phyloP scores from a whole-genome alignment of 129 eudicot species.

The Ambrosia artemisiifolia region DNA sequence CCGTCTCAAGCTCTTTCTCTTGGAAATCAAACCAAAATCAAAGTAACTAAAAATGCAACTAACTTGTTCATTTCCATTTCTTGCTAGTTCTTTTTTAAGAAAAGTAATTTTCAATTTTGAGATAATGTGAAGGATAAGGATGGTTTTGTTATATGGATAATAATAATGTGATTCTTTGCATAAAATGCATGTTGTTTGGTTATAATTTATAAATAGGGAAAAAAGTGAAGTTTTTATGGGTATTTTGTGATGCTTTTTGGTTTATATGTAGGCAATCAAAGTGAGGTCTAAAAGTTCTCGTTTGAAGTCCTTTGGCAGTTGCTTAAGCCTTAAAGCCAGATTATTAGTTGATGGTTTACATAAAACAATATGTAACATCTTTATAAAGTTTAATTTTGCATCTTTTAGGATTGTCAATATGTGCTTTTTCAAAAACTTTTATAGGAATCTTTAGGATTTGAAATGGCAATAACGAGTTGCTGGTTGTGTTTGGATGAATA shows the following conservation, averaged over 20 bases:
- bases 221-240: constrained; percentile 6
- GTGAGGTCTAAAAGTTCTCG: constrained; percentile 5
- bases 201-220: background rate
- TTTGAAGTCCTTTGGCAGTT: background rate
- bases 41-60: constrained; percentile 23
- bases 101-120: background rate
- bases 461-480: background rate
- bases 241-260: background rate
- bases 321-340: constrained; percentile 14
- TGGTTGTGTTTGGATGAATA: background rate
- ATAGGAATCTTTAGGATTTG: background rate
- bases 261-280: constrained; percentile 11
- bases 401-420: too few relatives aligned
- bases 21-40: constrained; percentile 44
- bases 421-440: background rate
- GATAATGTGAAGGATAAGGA: too few relatives aligned
- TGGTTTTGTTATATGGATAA: background rate
- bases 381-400: background rate
- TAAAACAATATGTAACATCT: background rate
- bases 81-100: background rate
- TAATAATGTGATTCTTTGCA: constrained; percentile 1
- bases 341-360: background rate
- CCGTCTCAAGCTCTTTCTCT: constrained; percentile 62
- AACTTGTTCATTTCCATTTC: constrained; percentile 29
- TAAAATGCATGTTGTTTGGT: constrained; percentile 9